These are phyloP conservation scores for Yarrowia sp. DNA, from an alignment of 805 yeast species.

Conservation along the genomic window DNA sequence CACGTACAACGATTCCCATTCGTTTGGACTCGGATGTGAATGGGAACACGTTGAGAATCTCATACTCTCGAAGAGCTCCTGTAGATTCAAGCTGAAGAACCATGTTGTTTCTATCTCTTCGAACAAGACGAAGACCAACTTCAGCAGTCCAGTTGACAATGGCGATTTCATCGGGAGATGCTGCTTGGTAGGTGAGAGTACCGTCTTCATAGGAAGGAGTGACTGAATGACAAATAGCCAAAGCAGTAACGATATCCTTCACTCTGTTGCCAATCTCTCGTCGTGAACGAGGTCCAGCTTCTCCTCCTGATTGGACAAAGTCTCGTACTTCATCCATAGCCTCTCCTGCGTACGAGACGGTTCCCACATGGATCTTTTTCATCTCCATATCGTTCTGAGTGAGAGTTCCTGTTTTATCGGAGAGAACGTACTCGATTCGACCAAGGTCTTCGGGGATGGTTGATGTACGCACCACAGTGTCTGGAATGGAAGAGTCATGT, in stretches of 20 bases:
- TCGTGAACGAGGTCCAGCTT: constrained; percentile 43
- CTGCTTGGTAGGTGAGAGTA: constrained; percentile 84
- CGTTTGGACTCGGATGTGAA: constrained; percentile 93
- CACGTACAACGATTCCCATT: constrained; percentile 83
- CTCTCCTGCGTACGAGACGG: constrained; percentile 89
- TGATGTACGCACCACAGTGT: constrained; percentile 91
- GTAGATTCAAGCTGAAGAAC: constrained; percentile 63
- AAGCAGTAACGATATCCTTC: constrained; percentile 72
- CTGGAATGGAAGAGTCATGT: constrained; percentile 75
- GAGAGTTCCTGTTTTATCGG: constrained; percentile 95
- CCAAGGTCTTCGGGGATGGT: constrained; percentile 98
- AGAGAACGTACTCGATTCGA: constrained; percentile 83
- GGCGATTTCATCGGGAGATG: constrained; percentile 98
- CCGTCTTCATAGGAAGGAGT: constrained; percentile 87
- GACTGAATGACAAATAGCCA: constrained; percentile 95
- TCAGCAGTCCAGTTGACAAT: constrained; percentile 86
- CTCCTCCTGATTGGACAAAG: constrained; percentile 46
- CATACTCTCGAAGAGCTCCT: constrained; percentile 50
- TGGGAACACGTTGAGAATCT: constrained; percentile 82
- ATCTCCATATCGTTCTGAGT: constrained; percentile 98
- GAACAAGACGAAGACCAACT: constrained; percentile 77
- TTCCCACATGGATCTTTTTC: constrained; percentile 87
- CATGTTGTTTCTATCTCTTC: constrained; percentile 77
- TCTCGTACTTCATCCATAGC: constrained; percentile 84
- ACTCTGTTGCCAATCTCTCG: constrained; percentile 75